Conservation (phyloP, 805 yeast genomes). For the Zygoascus tannicola region DNA sequence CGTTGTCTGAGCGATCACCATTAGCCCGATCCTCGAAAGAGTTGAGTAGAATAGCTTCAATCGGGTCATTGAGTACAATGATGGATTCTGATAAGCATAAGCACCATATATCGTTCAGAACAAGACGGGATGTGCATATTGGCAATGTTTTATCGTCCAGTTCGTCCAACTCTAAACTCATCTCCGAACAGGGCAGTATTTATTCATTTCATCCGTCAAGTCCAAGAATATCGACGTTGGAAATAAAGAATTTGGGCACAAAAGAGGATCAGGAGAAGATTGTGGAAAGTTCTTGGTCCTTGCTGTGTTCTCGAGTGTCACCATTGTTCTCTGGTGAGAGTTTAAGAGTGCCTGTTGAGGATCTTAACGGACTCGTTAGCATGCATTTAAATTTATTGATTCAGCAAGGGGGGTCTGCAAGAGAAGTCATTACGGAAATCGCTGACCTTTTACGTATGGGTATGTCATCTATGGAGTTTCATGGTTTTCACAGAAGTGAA, state of each 20-base stretch:
- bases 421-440: conserved; percentile 36
- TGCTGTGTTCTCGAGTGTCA: conserved; percentile 34
- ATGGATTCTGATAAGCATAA: conserved; percentile 16
- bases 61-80: conserved; percentile 19
- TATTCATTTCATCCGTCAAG: conserved; percentile 33
- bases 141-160: conserved; percentile 33
- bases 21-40: conserved; percentile 28
- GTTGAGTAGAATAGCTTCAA: conserved; percentile 30
- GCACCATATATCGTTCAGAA: conserved; percentile 31
- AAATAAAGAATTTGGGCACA: conserved; percentile 20
- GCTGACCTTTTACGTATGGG: conserved; percentile 38
- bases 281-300: conserved; percentile 42
- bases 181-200: conserved; percentile 33
- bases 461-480: conserved; percentile 22
- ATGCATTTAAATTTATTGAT: conserved; percentile 33
- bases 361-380: conserved; percentile 40
- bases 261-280: conserved; percentile 30
- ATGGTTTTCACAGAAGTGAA: conserved; percentile 2
- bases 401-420: conserved; percentile 30
- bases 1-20: conserved; percentile 24
- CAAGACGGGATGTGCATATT: conserved; percentile 31
- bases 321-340: conserved; percentile 43
- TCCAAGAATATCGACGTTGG: conserved; percentile 27
- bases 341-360: conserved; percentile 47
- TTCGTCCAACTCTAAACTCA: conserved; percentile 34